phyloP scores from a whole-genome alignment of 2,329 filamentous ascomycete genomes.

The Talaromyces sp. region DNA sequence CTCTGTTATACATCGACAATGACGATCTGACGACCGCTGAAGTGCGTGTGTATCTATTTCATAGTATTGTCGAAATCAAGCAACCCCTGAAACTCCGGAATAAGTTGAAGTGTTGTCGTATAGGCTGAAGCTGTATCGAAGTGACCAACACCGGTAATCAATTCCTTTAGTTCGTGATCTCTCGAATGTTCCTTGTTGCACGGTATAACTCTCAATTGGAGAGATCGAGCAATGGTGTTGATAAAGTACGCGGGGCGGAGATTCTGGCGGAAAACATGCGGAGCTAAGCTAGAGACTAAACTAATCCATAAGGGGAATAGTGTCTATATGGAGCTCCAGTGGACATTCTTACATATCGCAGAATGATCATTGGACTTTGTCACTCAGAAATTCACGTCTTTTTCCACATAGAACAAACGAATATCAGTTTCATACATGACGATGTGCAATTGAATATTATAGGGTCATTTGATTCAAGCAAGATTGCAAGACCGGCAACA shows the following conservation, averaged over 20 bases:
- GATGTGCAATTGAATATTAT: background rate
- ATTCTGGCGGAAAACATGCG: constrained; percentile 10
- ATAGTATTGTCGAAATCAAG: background rate
- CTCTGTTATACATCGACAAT: background rate
- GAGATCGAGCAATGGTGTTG: background rate
- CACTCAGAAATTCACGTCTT: background rate
- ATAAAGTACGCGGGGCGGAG: constrained; percentile 12
- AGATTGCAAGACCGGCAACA: constrained; percentile 16
- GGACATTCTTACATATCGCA: background rate
- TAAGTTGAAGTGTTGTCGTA: background rate
- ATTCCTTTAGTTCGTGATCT: background rate
- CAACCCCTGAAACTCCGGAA: constrained; percentile 8
- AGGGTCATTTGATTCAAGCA: too few species aligned
- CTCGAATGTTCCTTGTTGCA: background rate
- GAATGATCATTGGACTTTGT: background rate
- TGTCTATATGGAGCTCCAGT: background rate
- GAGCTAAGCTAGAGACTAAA: background rate
- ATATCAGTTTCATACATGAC: background rate
- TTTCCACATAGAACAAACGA: background rate
- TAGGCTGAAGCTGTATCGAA: background rate
- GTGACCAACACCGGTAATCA: too few species aligned
- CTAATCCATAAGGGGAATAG: background rate
- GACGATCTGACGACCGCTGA: background rate
- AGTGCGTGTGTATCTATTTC: background rate
- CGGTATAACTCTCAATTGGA: background rate